Conservation (phyloP, 2,329 filamentous ascomycete species). For the Pezicula carpinea region DNA sequence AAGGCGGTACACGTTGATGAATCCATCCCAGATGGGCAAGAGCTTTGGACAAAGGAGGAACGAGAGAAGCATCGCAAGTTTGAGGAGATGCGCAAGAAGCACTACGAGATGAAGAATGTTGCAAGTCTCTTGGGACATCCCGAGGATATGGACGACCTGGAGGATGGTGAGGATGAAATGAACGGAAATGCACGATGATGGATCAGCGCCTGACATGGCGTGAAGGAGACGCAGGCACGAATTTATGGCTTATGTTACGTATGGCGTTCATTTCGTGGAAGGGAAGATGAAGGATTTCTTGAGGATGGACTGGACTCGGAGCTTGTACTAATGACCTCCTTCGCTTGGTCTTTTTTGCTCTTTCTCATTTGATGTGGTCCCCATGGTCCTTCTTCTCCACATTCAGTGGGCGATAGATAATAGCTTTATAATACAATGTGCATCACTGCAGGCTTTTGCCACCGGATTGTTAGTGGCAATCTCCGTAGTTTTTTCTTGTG, state of each 20-base stretch:
- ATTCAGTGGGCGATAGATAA: too few species aligned
- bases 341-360: too few species aligned
- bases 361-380: too few species aligned
- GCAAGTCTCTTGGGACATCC: slow-evolving; percentile 80
- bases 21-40: slow-evolving; percentile 46
- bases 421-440: too few species aligned
- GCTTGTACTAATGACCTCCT: too few species aligned
- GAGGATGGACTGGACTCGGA: too few species aligned
- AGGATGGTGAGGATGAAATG: slow-evolving; percentile 46
- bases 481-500: too few species aligned
- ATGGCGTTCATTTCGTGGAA: slow-evolving; percentile 1
- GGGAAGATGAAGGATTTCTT: neutral
- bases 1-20: slow-evolving; percentile 81
- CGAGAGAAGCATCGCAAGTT: slow-evolving; percentile 88
- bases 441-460: too few species aligned
- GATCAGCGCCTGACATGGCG: neutral
- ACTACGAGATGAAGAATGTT: slow-evolving; percentile 98
- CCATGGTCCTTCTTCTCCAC: too few species aligned
- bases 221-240: neutral
- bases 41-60: slow-evolving; percentile 64
- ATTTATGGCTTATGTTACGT: neutral
- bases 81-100: slow-evolving; percentile 86
- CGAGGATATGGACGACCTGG: slow-evolving; percentile 57
- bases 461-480: too few species aligned
- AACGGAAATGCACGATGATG: slow-evolving; percentile 19